Evolutionary conservation across 257 asterid species (phyloP), one percentile per base, ranked within the genome.

Genomic region (Solanum bulbocastanum): DNA sequence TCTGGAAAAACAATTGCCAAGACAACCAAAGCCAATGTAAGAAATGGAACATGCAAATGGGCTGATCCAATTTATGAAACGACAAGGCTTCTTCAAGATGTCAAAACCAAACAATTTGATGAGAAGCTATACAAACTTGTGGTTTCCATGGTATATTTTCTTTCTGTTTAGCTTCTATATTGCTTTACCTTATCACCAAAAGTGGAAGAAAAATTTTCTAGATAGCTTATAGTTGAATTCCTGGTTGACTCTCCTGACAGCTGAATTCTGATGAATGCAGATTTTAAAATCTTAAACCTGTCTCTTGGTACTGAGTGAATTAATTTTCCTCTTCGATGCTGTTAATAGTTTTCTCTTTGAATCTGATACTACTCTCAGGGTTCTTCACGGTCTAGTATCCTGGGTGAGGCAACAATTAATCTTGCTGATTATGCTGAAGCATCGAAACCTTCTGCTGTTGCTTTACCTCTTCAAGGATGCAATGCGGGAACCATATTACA

Each of bases 11-110:
- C 95, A 85, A 92, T 96, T 35, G 93, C 98, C 83, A 97, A 97
- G 91, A 97, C 99, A 85, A 94, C 98, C 81, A 97, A 97, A 93
- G 97, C 99, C 84, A 94, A 93, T 89, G 98, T 93, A 79, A 91
- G 98, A 92, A 97, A 96, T 88, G 99, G 99, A 86, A 91, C 97
- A 72, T 97, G 99, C 90, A 97, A 96, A 94, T 97, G 99, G 99
- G 96, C 95, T 4, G 99, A 96, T 91, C 99, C 99, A 89, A 97
- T 97, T 85, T 97, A 97, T 87, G 99, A 96, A 92, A 97, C 99
- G 58, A 94, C 99, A 18, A 91, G 98, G 94, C 98, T 97, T 88
- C 98, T 96, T 87, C 98, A 97, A 92, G 98, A 97, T 91, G 90
- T 96, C 79, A 94, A 92, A 91, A 95, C 83, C 98, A 97, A 94